Percentiles rank a stretch among this genome's conserved stretches.
Evolutionary conservation across 305 asterid genomes (phyloP).

Genomic region (Ilex paraguariensis): DNA sequence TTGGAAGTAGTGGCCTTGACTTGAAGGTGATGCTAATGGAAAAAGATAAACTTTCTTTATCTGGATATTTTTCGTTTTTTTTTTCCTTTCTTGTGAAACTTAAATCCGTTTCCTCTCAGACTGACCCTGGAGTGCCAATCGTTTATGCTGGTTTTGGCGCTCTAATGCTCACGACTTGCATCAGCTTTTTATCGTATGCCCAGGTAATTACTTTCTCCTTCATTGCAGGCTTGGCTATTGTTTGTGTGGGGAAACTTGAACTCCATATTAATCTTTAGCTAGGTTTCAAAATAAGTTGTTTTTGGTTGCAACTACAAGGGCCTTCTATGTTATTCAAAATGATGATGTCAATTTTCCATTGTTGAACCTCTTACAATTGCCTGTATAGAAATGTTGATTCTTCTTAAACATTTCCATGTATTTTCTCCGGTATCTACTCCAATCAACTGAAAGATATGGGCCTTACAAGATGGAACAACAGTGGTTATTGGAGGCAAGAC

Average conservation of each 20-base stretch:
- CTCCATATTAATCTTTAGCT: conserved; percentile 3
- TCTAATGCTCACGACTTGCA: conserved; percentile 85
- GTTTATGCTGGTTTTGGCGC: conserved; percentile 87
- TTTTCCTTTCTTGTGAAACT: conserved; percentile 1
- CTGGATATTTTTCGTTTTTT: not conserved
- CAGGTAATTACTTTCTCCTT: conserved; percentile 48
- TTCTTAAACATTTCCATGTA: not conserved
- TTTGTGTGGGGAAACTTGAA: not conserved
- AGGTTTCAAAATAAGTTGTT: not conserved
- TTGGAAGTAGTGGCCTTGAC: conserved; percentile 78
- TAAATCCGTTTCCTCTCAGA: conserved; percentile 33
- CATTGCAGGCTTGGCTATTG: not conserved
- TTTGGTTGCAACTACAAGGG: not conserved
- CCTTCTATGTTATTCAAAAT: not conserved
- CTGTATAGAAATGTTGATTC: conserved; percentile 4
- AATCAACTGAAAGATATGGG: conserved; percentile 59
- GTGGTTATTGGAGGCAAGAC: conserved; percentile 80
- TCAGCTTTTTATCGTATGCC: conserved; percentile 76
- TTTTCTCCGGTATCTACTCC: not conserved
- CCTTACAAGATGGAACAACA: conserved; percentile 71
- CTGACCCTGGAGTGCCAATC: conserved; percentile 82
- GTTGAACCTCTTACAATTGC: not conserved
- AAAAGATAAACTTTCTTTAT: not conserved
- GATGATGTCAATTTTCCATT: not conserved
- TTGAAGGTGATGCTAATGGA: conserved; percentile 42